Evolutionary conservation across 805 yeast species (phyloP).

Genomic region (Candida corydali): DNA sequence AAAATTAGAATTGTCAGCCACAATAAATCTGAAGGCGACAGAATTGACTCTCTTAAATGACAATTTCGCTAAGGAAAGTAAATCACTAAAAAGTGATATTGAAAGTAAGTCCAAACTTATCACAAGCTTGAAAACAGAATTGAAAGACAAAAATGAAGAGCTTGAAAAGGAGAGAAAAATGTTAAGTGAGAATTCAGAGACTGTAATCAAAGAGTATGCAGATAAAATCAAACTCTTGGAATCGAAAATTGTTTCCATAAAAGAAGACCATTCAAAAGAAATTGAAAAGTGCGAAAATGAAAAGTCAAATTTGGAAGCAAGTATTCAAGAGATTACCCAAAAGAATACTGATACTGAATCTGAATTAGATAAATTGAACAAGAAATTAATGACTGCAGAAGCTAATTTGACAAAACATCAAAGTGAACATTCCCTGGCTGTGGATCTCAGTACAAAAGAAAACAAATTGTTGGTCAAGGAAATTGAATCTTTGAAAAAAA

Average conservation of each 20-base stretch:
- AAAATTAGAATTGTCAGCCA: not conserved
- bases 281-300: slow-evolving; percentile 2
- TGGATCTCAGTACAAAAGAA: not conserved
- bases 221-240: slow-evolving; percentile 44
- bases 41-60: slow-evolving; percentile 1
- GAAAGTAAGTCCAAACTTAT: slow-evolving; percentile 16
- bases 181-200: slow-evolving; percentile 47
- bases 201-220: slow-evolving; percentile 45
- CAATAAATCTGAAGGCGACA: not conserved
- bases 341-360: not conserved
- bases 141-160: slow-evolving; percentile 36
- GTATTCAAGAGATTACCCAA: not conserved
- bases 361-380: not conserved
- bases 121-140: slow-evolving; percentile 15
- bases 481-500: not conserved
- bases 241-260: slow-evolving; percentile 16
- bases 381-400: slow-evolving; percentile 1
- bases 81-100: slow-evolving; percentile 5
- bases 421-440: not conserved
- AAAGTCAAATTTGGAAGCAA: slow-evolving; percentile 1
- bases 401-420: slow-evolving; percentile 4
- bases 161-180: slow-evolving; percentile 49
- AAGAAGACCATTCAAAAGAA: slow-evolving; percentile 12
- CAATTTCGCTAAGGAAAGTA: slow-evolving; percentile 1
- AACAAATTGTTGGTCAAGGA: not conserved